These are phyloP conservation scores for Diplotaxis tenuifolia DNA, from an alignment of 345 rosid genomes.

Conservation along the genomic window DNA sequence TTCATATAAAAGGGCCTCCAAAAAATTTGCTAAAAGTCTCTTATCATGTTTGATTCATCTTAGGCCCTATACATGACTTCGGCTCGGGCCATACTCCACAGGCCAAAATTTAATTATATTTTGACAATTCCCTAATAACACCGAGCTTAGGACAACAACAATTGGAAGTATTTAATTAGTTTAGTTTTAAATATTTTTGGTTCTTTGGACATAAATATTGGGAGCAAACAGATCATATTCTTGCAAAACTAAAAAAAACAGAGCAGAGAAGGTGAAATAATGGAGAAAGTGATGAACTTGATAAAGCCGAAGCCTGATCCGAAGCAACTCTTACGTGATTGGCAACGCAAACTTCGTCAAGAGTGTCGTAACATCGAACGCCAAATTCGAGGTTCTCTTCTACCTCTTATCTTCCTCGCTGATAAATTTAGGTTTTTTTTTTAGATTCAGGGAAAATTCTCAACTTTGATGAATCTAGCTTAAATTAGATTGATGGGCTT, in stretches of 20 bases:
- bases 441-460: not conserved
- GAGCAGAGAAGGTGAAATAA: conserved; percentile 7
- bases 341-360: conserved; percentile 92
- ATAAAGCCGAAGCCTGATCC: conserved; percentile 85
- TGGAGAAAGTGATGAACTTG: conserved; percentile 82
- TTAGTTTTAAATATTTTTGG: not conserved
- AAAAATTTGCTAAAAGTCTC: too few species aligned
- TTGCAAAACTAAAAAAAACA: not conserved
- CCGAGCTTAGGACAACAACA: not conserved
- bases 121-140: not conserved
- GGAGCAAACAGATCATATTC: not conserved
- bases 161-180: not conserved
- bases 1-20: too few species aligned
- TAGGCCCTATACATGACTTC: too few species aligned
- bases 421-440: conserved; percentile 21
- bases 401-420: not conserved
- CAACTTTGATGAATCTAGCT: not conserved
- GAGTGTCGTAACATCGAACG: conserved; percentile 90
- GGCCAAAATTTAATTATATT: not conserved
- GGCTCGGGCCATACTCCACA: not conserved
- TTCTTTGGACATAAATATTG: not conserved
- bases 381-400: conserved; percentile 68
- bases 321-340: conserved; percentile 74
- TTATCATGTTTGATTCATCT: too few species aligned
- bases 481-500: not conserved